These are phyloP conservation scores for Sonneratia caseolaris DNA, from an alignment of 345 rosid species.

Conservation along the genomic window DNA sequence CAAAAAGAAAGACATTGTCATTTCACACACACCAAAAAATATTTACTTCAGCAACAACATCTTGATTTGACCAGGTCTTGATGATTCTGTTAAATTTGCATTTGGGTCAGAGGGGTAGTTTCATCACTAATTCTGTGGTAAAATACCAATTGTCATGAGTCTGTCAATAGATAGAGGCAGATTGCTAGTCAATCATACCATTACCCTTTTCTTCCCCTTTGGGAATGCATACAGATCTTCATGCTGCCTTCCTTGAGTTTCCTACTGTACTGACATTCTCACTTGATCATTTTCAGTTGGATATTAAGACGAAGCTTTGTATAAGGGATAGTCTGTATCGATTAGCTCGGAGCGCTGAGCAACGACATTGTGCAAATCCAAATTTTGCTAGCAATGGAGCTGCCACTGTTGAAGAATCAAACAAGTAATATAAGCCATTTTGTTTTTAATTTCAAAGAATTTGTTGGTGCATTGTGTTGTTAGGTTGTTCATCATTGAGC, in stretches of 20 bases:
- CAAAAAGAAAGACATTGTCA: neutral
- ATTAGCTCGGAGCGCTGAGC: constrained; percentile 84
- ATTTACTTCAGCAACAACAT: neutral
- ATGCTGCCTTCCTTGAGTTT: neutral
- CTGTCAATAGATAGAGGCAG: neutral
- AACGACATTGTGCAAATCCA: constrained; percentile 46
- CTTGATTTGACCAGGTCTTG: neutral
- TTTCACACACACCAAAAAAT: neutral
- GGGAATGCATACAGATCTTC: neutral
- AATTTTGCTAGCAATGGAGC: constrained; percentile 27
- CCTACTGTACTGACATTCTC: neutral
- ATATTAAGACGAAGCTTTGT: constrained; percentile 76
- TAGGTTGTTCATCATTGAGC: neutral
- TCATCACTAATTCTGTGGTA: no score
- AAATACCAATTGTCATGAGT: no score
- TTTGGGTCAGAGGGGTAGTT: neutral
- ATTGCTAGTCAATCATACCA: neutral
- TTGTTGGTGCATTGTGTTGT: neutral
- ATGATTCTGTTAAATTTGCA: neutral
- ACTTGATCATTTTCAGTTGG: constrained; percentile 42
- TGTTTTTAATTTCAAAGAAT: no score
- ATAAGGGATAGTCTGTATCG: constrained; percentile 91
- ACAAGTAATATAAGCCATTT: constrained; percentile 29
- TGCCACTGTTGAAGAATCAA: constrained; percentile 40
- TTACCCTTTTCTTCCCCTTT: neutral